Percentiles rank a stretch among this genome's conserved stretches.
Evolutionary conservation across 225 moss, liverwort and hornwort species (phyloP).

Genomic region (Asterella californica): DNA sequence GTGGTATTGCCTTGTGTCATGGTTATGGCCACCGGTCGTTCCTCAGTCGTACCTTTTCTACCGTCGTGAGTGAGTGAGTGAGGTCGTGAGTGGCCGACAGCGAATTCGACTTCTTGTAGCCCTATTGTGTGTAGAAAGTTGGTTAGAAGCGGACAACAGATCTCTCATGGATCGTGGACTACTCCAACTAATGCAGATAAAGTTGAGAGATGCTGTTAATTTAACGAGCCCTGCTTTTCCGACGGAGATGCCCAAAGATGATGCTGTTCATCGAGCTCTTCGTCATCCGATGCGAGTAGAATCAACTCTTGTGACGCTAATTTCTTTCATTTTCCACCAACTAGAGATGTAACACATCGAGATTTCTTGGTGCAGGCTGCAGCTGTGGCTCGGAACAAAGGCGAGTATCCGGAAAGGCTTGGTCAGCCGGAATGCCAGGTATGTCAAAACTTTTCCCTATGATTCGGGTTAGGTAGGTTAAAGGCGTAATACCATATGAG

Average conservation of each 20-base stretch:
- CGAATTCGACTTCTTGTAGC: background rate
- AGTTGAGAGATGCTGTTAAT: background rate
- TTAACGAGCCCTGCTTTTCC: background rate
- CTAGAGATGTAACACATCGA: background rate
- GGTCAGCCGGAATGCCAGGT: slow-evolving; percentile 99
- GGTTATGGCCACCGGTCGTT: background rate
- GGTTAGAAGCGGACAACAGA: background rate
- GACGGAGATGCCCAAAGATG: background rate
- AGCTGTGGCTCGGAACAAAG: slow-evolving; percentile 89
- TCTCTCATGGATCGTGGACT: background rate
- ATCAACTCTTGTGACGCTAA: background rate
- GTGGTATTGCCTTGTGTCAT: background rate
- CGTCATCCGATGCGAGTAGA: background rate
- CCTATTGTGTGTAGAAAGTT: background rate
- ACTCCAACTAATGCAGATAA: background rate
- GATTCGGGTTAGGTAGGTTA: background rate
- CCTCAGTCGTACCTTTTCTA: background rate
- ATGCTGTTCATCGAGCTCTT: background rate
- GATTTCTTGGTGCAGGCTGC: slow-evolving; percentile 63
- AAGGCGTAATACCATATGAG: background rate
- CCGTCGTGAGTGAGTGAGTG: too few species aligned
- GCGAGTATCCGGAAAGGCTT: slow-evolving; percentile 92
- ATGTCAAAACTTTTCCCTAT: slow-evolving; percentile 1
- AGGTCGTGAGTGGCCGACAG: background rate
- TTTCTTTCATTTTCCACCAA: background rate